Conservation (phyloP, 371 early-diverging fungal genomes). For the Apophysomyces ossiformis region DNA sequence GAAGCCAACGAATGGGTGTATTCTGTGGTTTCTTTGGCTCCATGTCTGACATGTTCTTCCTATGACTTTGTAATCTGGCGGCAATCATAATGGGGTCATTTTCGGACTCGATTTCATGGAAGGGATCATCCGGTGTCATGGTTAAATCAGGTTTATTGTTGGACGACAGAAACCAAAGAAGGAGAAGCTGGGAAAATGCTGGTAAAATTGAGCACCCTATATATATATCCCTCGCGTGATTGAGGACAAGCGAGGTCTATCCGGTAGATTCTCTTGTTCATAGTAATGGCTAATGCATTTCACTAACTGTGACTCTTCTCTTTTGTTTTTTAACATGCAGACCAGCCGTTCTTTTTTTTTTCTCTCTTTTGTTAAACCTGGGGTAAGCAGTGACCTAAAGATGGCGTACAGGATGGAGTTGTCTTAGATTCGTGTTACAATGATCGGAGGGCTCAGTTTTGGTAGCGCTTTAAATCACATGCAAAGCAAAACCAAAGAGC, state of each 20-base stretch:
- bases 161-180: too few species aligned
- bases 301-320: too few species aligned
- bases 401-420: too few species aligned
- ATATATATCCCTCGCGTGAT: not conserved
- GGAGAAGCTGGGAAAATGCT: too few species aligned
- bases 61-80: constrained; percentile 14
- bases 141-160: not conserved
- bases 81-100: constrained; percentile 42
- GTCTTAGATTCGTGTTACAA: too few species aligned
- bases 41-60: not conserved
- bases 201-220: too few species aligned
- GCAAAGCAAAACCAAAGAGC: not conserved
- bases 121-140: constrained; percentile 23
- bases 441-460: too few species aligned
- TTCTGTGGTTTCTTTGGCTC: not conserved
- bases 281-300: too few species aligned
- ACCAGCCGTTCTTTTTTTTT: not conserved
- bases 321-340: not conserved
- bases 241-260: not conserved
- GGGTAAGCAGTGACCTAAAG: too few species aligned
- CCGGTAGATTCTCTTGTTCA: too few species aligned
- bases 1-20: not conserved
- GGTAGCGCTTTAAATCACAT: too few species aligned
- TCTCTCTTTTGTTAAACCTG: not conserved
- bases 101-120: constrained; percentile 30